Base-by-base conservation (phyloP, 768 basidiomycete genomes). In the Holtermanniella nyarrowii region DNA sequence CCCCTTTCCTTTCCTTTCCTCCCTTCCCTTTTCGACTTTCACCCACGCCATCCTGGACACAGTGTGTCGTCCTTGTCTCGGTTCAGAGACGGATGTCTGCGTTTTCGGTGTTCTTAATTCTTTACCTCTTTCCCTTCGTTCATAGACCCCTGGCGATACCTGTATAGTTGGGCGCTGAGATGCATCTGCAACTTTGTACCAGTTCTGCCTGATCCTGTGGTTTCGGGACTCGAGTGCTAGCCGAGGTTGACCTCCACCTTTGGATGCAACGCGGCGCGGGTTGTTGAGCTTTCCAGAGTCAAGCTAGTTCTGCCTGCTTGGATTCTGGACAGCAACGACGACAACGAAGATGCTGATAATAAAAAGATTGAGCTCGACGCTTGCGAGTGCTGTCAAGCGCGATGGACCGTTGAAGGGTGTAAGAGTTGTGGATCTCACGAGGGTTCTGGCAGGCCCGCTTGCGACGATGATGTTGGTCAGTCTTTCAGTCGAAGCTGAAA, bases 361-460 rank as follows among this genome's bases (percentile, higher is more conserved):
- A n/a, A n/a, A n/a, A n/a, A n/a, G n/a, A n/a, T n/a, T n/a, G n/a
- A n/a, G n/a, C n/a, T n/a, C n/a, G n/a, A 37, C 31, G 31, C 16
- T 37, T 7, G 31, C 31, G 31, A n/a, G n/a, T n/a, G n/a, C n/a
- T n/a, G 10, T 16, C 10, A 7, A 16, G 31, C 31, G 31, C 31
- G 55, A 53, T 42, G 47, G 65, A 24, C 90, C 90, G 2, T 73
- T 96, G 54, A 76, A 78, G 55, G 88, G 86, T 14, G 75, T 91
- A 58, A 81, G 78, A 62, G 78, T 95, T n/a, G 76, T 96, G 21
- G 91, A 96, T 71, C 73, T 95, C 50, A 88, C 89, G 13, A 79
- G 91, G 24, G 85, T 95, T 1, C 74, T 96, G 45, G 89, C 89
- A n/a, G 89, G 88, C 0, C 89, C 89, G 26, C 84, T 84, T 1